Evolutionary conservation across 2,329 filamentous ascomycete species (phyloP).

Genomic region (Colletotrichum sublineola): DNA sequence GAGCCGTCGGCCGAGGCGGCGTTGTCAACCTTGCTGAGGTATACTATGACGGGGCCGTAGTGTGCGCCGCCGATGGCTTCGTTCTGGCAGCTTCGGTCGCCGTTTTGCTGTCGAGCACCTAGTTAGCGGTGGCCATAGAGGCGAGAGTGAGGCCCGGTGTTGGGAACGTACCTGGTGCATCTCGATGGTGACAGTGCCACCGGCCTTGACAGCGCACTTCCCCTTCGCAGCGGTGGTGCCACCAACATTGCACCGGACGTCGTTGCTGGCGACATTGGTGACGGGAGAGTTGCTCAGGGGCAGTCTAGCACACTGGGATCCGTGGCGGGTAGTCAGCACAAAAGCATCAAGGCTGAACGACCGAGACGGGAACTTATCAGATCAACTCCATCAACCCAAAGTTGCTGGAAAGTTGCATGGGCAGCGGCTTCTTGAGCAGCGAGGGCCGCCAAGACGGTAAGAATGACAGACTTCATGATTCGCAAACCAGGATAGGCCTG

Average conservation of each 20-base stretch:
- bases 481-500: background rate
- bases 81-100: conserved; percentile 59
- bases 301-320: conserved; percentile 61
- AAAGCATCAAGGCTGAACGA: background rate
- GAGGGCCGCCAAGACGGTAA: conserved; percentile 50
- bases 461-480: conserved; percentile 54
- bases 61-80: conserved; percentile 68
- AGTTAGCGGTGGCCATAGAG: conserved; percentile 25
- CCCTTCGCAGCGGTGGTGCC: conserved; percentile 51
- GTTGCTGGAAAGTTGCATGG: conserved; percentile 65
- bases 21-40: conserved; percentile 64
- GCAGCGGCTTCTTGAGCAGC: conserved; percentile 54
- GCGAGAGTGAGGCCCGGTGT: accelerated
- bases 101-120: conserved; percentile 54
- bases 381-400: conserved; percentile 60
- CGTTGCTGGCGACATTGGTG: conserved; percentile 56
- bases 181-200: conserved; percentile 65
- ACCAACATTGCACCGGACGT: conserved; percentile 61
- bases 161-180: conserved; percentile 62
- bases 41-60: conserved; percentile 66
- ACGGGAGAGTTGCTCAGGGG: conserved; percentile 66
- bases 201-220: conserved; percentile 62
- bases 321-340: conserved; percentile 47
- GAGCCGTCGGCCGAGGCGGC: conserved; percentile 59
- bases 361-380: conserved; percentile 50